Conservation (phyloP, 2,329 filamentous ascomycete genomes). For the Kalmusia sp. region DNA sequence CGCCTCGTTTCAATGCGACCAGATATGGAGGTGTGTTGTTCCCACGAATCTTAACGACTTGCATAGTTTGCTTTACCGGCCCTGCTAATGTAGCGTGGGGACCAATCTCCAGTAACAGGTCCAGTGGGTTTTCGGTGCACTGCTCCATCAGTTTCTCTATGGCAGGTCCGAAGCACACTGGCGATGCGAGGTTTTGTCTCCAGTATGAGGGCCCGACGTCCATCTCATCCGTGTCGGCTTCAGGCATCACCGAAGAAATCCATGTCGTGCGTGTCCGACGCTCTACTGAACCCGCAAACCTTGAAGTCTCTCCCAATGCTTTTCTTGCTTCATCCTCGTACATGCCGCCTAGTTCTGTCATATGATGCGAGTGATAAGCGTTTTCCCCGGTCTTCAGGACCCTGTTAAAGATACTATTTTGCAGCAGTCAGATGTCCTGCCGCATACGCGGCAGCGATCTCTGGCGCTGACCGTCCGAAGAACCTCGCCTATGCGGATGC, state of each 20-base stretch:
- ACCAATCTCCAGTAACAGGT: constrained; percentile 11
- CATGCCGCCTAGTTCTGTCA: constrained; percentile 20
- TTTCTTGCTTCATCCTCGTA: constrained; percentile 13
- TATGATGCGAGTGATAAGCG: constrained; percentile 39
- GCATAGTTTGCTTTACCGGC: constrained; percentile 23
- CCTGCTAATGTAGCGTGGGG: constrained; percentile 8
- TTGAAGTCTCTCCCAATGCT: neutral
- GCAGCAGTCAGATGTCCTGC: neutral
- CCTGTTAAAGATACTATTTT: constrained; percentile 15
- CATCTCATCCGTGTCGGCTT: too few species aligned
- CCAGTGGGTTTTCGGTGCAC: neutral
- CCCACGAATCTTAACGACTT: constrained; percentile 4
- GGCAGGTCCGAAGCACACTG: constrained; percentile 25
- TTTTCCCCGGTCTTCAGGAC: constrained; percentile 22
- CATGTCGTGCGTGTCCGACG: neutral
- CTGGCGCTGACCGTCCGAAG: too few species aligned
- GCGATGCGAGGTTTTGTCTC: constrained; percentile 24
- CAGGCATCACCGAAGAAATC: constrained; percentile 20
- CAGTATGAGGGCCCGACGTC: constrained; percentile 19
- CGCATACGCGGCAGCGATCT: constrained; percentile 26
- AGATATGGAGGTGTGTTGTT: constrained; percentile 8
- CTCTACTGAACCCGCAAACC: neutral
- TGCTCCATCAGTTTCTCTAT: neutral
- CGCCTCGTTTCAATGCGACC: constrained; percentile 14
- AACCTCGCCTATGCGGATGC: too few species aligned